Evolutionary conservation across 2,329 filamentous ascomycete species (phyloP).

Genomic region (Diplodia intermedia): DNA sequence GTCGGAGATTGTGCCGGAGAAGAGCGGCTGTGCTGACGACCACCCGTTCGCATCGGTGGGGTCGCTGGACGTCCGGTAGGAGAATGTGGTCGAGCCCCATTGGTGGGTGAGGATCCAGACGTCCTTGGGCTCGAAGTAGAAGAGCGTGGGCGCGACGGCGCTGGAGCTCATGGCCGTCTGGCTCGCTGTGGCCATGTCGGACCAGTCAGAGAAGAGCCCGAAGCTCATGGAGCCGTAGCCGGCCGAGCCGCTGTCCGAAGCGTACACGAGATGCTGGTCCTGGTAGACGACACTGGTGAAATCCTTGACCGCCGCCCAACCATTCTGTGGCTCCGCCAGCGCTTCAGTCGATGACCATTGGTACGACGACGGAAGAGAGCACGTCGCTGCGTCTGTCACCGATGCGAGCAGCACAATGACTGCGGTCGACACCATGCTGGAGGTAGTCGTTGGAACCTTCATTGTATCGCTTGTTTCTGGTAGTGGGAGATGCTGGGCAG

Average conservation of each 20-base stretch:
- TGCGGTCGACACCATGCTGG: not conserved
- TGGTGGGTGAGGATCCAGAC: slow-evolving; percentile 72
- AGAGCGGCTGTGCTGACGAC: slow-evolving; percentile 62
- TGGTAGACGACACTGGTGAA: slow-evolving; percentile 65
- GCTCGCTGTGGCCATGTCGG: slow-evolving; percentile 57
- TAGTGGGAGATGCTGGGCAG: too few relatives aligned
- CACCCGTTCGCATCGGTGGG: slow-evolving; percentile 65
- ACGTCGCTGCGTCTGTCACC: slow-evolving; percentile 41
- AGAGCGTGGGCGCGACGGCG: slow-evolving; percentile 67
- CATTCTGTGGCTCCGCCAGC: slow-evolving; percentile 60
- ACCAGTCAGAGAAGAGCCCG: slow-evolving; percentile 61
- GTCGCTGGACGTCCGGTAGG: slow-evolving; percentile 65
- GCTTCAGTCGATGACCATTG: slow-evolving; percentile 61
- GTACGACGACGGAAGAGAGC: slow-evolving; percentile 63
- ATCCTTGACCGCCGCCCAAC: slow-evolving; percentile 68
- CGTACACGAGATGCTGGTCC: slow-evolving; percentile 67
- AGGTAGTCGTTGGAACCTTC: not conserved
- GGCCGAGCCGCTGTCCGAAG: slow-evolving; percentile 54
- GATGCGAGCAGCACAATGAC: slow-evolving; percentile 34
- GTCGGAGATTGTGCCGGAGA: slow-evolving; percentile 60
- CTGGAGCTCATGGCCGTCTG: slow-evolving; percentile 60
- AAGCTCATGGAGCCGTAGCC: slow-evolving; percentile 67
- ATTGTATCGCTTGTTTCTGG: not conserved
- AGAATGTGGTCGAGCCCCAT: slow-evolving; percentile 67
- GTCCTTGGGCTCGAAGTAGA: slow-evolving; percentile 67